Percentiles rank a stretch among this genome's conserved stretches.
These are phyloP conservation scores for Alternaria sp. DNA, from an alignment of 2,329 filamentous ascomycete species.

Conservation along the genomic window DNA sequence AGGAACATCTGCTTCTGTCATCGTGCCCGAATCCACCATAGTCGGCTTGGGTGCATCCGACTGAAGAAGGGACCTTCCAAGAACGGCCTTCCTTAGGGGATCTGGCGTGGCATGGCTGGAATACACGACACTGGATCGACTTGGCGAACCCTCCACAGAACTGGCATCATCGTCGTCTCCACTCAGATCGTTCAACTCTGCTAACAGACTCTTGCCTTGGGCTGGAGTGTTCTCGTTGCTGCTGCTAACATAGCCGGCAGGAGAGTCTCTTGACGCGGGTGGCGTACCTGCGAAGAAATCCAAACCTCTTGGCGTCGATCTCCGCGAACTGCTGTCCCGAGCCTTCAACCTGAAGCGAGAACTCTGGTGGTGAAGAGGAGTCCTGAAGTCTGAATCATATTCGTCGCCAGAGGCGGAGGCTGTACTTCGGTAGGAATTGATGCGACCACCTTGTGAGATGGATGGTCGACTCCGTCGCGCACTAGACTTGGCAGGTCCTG, in stretches of 20 bases:
- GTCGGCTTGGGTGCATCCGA: constrained; percentile 36
- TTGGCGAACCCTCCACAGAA: constrained; percentile 47
- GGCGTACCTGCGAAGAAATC: constrained; percentile 68
- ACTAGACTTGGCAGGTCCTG: constrained; percentile 44
- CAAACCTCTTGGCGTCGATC: constrained; percentile 66
- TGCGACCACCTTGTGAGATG: constrained; percentile 62
- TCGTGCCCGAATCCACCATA: constrained; percentile 69
- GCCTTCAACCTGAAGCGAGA: constrained; percentile 76
- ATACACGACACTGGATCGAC: constrained; percentile 40
- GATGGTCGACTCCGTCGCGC: constrained; percentile 50
- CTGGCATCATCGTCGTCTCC: constrained; percentile 69
- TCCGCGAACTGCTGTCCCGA: constrained; percentile 66
- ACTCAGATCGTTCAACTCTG: constrained; percentile 84
- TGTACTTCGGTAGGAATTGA: constrained; percentile 81
- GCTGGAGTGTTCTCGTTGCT: constrained; percentile 57
- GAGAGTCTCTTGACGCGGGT: constrained; percentile 63
- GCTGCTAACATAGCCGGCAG: constrained; percentile 58
- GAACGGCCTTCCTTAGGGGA: constrained; percentile 26
- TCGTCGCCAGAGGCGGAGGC: constrained; percentile 87
- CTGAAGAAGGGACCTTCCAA: constrained; percentile 35
- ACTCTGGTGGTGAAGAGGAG: constrained; percentile 69
- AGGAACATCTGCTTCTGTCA: constrained; percentile 68
- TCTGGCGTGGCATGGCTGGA: constrained; percentile 48
- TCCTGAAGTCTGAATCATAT: constrained; percentile 69
- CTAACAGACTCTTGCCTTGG: constrained; percentile 82